Base-by-base conservation (phyloP, 2,329 filamentous ascomycete species). In the Pseudogymnoascus sp. region DNA sequence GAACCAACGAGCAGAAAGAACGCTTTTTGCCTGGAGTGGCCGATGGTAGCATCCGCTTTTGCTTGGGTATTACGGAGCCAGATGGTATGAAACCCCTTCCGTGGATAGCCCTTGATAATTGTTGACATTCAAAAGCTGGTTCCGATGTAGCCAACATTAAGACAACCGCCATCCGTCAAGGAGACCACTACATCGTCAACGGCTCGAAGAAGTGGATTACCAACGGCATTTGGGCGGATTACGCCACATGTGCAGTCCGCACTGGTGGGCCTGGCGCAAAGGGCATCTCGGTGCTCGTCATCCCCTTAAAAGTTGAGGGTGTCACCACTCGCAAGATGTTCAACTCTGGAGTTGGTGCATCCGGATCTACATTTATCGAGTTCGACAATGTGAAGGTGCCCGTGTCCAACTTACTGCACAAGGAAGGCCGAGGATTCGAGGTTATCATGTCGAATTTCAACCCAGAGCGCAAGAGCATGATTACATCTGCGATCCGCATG, bases 171-270 rank as follows among this genome's bases (percentile, higher is more conserved):
- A 70, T 73, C 37, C 75, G 74, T 27, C 75, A 81, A 37, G 81
- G 79, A 0, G 74, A 77, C 35, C 70, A 75, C 58, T 88, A 87
- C 67, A 68, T 86, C 36, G 83, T 88, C n/a, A 87, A 86, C 62
- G 86, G 85, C 0, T 79, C 80, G 59, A 88, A 88, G 76, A 87
- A 87, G 70, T 87, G 84, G 84, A 87, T 88, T 66, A 87, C 86
- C 0, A 84, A 83, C 55, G 81, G 77, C 12, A 79, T 82, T 1
- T 84, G 79, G 77, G 82, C 85, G 10, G 79, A 84, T 58, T 84
- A 84, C 69, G 81, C 82, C 71, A 85, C 84, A 0, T 83, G 84
- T 10, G 85, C 84, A 1, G 83, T 86, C 4, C 77, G 84, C 5
- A 87, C 83, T 0, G 82, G 83, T 4, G 80, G 77, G 0, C 71